Percentiles rank a stretch among this genome's conserved stretches.
Evolutionary conservation across 2,329 filamentous ascomycete species (phyloP).

Genomic region (Penicillium fuscoglaucum): DNA sequence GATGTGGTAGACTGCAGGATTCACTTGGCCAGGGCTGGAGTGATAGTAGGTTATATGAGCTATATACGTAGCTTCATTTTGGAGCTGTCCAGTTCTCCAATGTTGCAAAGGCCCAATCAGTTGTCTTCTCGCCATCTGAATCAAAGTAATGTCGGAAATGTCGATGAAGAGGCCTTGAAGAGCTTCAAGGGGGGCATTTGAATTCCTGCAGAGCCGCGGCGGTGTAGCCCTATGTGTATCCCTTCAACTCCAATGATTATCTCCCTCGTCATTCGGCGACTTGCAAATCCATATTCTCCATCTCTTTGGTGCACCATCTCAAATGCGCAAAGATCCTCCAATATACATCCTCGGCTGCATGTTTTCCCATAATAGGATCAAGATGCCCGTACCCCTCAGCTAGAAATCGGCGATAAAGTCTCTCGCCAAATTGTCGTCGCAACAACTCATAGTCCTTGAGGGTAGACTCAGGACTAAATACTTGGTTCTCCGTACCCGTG

Average conservation of each 20-base stretch:
- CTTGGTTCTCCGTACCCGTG: conserved; percentile 27
- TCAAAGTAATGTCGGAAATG: not conserved
- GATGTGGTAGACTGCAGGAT: not conserved
- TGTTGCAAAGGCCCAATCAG: not conserved
- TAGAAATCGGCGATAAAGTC: conserved; percentile 21
- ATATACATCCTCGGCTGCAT: conserved; percentile 20
- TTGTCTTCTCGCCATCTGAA: not conserved
- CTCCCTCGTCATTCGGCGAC: not conserved
- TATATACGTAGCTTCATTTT: not conserved
- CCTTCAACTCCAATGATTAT: not conserved
- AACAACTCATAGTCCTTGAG: conserved; percentile 26
- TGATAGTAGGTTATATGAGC: not conserved
- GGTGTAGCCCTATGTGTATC: not conserved
- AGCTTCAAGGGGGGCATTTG: not conserved
- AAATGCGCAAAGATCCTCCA: conserved; percentile 14
- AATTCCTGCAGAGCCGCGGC: not conserved
- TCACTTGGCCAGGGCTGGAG: not conserved
- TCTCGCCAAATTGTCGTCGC: conserved; percentile 21
- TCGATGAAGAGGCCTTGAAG: not conserved
- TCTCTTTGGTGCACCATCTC: not conserved
- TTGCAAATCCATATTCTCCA: not conserved
- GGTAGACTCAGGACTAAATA: conserved; percentile 29
- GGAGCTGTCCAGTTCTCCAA: not conserved
- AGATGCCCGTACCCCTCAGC: conserved; percentile 30
- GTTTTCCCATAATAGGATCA: conserved; percentile 28